Base-by-base conservation (phyloP, 1,139 yeast species). In the Lodderomyces jiufengensis region DNA sequence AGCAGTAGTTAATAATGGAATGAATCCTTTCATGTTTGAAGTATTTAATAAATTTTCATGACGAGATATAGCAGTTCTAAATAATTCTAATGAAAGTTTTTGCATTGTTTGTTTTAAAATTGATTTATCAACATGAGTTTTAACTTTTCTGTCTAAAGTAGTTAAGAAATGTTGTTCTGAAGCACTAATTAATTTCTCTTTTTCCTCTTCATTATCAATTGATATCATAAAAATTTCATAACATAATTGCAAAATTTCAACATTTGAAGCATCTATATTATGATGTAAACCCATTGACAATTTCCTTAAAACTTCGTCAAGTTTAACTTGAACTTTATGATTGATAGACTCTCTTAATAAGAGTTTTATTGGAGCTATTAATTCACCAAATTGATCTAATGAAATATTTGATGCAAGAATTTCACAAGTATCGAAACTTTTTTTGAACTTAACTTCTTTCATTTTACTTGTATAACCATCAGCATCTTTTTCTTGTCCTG, bases 401-500 rank as follows among this genome's bases (percentile, higher is more conserved):
- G 75, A 64, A 29, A 90, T 74, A 50, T 80, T 78, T 6, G 78
- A 59, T 0, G 95, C 75, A 32, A 90, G 54, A 14, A 88, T 64
- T 57, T 90, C 95, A 27, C 83, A 94, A 5, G 95, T 80, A 48
- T 92, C 97, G 54, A 68, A 84, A 67, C 96, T 84, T 60, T 86
- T 88, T 52, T 86, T 86, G 49, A 80, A 82, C 52, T 86, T 88
- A 28, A 92, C 94, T 65, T 92, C 98, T 50, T 84, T 86, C 81
- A 88, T 85, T 44, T 81, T 81, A 34, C 87, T 81, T 36, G 76
- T 78, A 52, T 92, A 92, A 20, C 90, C 96, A 44, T 88, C 97
- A 11, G 94, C 90, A 48, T 92, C 98, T 55, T 94, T 92, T 54
- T 92, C 98, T 52, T 83, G 83, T 26, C 97, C 95, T 7, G 95